Evolutionary conservation across 2,329 filamentous ascomycete species (phyloP).

Genomic region (Pseudogymnoascus sp.): DNA sequence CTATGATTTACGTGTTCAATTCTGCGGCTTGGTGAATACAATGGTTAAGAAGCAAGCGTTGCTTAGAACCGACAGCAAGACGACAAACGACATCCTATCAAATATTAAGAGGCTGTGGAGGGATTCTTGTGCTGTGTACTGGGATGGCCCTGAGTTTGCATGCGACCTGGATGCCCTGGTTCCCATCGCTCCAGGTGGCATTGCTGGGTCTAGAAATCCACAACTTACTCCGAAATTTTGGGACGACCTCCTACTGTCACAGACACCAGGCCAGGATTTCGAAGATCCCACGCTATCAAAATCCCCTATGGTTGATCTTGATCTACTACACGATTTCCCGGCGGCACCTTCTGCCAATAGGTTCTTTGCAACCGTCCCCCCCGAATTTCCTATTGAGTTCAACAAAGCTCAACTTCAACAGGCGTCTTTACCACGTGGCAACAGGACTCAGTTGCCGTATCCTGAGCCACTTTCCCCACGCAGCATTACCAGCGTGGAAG

Average conservation of each 20-base stretch:
- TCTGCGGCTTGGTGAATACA: constrained; percentile 73
- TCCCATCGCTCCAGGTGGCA: constrained; percentile 70
- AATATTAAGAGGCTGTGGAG: constrained; percentile 98
- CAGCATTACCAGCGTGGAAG: constrained; percentile 54
- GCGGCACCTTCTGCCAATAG: neutral
- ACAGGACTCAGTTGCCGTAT: constrained; percentile 1
- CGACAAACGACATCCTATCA: constrained; percentile 42
- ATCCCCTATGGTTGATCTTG: neutral
- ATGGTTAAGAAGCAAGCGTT: constrained; percentile 11
- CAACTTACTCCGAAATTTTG: constrained; percentile 49
- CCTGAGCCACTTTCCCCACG: constrained; percentile 42
- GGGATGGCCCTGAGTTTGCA: constrained; percentile 68
- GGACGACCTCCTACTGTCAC: constrained; percentile 30
- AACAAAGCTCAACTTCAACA: neutral
- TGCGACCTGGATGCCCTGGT: constrained; percentile 54
- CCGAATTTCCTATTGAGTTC: constrained; percentile 1
- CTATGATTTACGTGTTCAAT: constrained; percentile 64
- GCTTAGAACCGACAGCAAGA: constrained; percentile 10
- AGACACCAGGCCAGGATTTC: neutral
- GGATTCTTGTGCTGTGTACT: constrained; percentile 80
- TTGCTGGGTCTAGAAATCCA: constrained; percentile 54
- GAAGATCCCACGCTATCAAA: neutral
- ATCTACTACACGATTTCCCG: constrained; percentile 2
- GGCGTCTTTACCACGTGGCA: neutral
- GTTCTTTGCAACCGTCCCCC: neutral